A percentile compares a stretch with the other conserved stretches of the same genome.
Evolutionary conservation across 495 filamentous ascomycete genomes (phyloP).

Genomic region (Stereocaulon alpinum): DNA sequence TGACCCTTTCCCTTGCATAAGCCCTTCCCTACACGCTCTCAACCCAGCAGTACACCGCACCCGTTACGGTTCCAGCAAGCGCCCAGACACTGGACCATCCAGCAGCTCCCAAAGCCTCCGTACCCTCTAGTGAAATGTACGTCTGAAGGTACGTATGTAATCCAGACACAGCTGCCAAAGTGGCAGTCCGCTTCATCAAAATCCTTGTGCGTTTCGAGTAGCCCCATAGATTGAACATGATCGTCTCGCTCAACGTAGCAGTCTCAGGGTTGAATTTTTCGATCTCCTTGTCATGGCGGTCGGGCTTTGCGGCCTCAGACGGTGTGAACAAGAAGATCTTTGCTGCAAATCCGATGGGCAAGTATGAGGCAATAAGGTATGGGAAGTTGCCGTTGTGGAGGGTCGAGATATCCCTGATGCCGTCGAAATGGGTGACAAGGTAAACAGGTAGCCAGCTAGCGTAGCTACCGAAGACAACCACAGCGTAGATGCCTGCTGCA

Average conservation of each 20-base stretch:
- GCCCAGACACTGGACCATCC: slow-evolving; percentile 66
- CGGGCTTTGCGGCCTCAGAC: slow-evolving; percentile 38
- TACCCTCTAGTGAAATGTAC: slow-evolving; percentile 50
- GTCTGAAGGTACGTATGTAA: slow-evolving; percentile 57
- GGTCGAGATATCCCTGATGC: slow-evolving; percentile 50
- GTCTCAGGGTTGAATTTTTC: slow-evolving; percentile 41
- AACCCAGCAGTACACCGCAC: slow-evolving; percentile 50
- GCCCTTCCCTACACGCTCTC: slow-evolving; percentile 40
- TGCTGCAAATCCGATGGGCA: slow-evolving; percentile 59
- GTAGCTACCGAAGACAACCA: slow-evolving; percentile 53
- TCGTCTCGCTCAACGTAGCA: slow-evolving; percentile 47
- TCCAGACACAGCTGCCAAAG: slow-evolving; percentile 45
- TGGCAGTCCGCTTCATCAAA: slow-evolving; percentile 50
- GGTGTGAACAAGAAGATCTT: slow-evolving; percentile 67
- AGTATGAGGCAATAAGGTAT: slow-evolving; percentile 39
- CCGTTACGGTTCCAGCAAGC: slow-evolving; percentile 46
- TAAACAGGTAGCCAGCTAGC: slow-evolving; percentile 53
- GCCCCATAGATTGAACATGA: slow-evolving; percentile 51
- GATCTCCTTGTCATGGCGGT: slow-evolving; percentile 26
- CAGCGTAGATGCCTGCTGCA: slow-evolving; percentile 55
- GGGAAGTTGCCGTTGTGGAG: slow-evolving; percentile 45
- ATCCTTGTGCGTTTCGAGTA: slow-evolving; percentile 53
- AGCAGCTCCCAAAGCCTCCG: slow-evolving; percentile 53
- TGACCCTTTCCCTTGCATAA: slow-evolving; percentile 6
- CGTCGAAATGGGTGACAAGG: slow-evolving; percentile 59